Evolutionary conservation across 2,329 filamentous ascomycete genomes (phyloP).

Genomic region (Fusarium chlamydosporum): DNA sequence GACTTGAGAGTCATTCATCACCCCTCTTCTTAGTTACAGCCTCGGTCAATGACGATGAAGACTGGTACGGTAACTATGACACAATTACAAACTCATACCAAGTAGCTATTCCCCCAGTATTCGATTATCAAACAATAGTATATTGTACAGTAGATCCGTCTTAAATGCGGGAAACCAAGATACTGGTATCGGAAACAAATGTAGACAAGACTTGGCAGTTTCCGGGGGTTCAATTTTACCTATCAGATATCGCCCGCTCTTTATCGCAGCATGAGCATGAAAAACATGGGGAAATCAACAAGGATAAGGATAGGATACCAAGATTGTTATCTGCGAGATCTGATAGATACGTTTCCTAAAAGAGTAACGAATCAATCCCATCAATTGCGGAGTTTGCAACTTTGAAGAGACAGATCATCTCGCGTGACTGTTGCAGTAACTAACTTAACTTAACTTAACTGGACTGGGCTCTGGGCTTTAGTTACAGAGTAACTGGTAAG

Average conservation of each 20-base stretch:
- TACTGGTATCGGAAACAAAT: neutral
- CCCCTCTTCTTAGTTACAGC: neutral
- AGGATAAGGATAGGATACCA: neutral
- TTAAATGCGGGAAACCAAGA: neutral
- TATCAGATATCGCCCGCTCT: constrained; percentile 1
- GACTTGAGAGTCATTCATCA: neutral
- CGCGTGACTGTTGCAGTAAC: neutral
- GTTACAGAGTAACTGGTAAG: neutral
- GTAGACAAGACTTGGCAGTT: constrained; percentile 1
- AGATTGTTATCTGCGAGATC: constrained; percentile 26
- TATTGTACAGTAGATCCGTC: neutral
- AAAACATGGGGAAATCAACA: constrained; percentile 1
- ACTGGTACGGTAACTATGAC: neutral
- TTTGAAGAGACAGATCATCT: neutral
- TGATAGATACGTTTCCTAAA: constrained; percentile 27
- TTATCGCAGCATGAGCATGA: neutral
- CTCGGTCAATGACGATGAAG: neutral
- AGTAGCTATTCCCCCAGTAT: neutral
- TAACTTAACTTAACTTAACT: too few relatives aligned
- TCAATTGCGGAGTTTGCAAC: neutral
- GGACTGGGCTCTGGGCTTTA: neutral
- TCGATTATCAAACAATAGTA: neutral
- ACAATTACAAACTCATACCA: neutral
- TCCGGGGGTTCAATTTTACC: neutral
- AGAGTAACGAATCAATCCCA: constrained; percentile 25